Evolutionary conservation across 2,329 filamentous ascomycete genomes (phyloP).

Genomic region (Fusarium citri): DNA sequence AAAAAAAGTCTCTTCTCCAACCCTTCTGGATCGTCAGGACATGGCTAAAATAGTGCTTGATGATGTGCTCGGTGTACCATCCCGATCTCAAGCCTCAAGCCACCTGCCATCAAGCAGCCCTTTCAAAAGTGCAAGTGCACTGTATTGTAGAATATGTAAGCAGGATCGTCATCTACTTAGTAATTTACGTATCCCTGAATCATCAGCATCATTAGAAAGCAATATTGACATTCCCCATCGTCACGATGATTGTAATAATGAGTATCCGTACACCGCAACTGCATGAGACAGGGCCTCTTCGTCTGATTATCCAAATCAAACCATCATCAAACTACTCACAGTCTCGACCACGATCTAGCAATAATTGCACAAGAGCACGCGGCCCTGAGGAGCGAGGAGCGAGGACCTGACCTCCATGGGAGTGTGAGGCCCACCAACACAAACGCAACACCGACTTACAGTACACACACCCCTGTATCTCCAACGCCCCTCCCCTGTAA

Average conservation of each 20-base stretch:
- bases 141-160: neutral
- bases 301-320: conserved; percentile 10
- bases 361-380: conserved; percentile 33
- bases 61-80: conserved; percentile 21
- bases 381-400: conserved; percentile 6
- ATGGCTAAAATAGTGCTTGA: conserved; percentile 20
- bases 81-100: conserved; percentile 8
- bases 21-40: conserved; percentile 3
- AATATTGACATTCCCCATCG: neutral
- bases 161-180: neutral
- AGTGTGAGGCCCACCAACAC: conserved; percentile 7
- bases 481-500: conserved; percentile 35
- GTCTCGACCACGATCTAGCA: conserved; percentile 37
- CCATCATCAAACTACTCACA: conserved; percentile 33
- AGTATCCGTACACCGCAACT: neutral
- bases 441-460: neutral
- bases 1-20: conserved; percentile 25
- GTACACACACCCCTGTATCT: conserved; percentile 23
- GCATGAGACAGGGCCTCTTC: neutral
- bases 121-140: neutral
- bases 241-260: neutral
- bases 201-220: neutral
- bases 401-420: neutral
- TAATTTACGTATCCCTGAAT: conserved; percentile 1
- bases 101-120: conserved; percentile 18